phyloP scores from a whole-genome alignment of 345 rosid genomes.

The Eucalyptus shirleyi region DNA sequence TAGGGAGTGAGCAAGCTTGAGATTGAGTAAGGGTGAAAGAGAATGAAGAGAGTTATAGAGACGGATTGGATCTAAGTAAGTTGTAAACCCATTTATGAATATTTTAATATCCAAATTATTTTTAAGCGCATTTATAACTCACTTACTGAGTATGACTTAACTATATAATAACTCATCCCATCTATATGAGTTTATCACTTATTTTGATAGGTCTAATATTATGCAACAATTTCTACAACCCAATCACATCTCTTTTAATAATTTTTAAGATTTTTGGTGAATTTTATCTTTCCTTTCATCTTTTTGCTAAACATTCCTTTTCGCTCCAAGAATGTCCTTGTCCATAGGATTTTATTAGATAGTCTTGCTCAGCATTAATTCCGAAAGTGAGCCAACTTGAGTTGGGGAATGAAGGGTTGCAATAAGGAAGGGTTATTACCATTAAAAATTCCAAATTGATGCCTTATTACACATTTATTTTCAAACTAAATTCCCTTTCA shows the following conservation, averaged over 20 bases:
- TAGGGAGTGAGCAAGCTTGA: too few relatives aligned
- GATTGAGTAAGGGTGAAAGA: background rate
- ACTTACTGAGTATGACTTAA: too few relatives aligned
- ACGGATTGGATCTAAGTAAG: too few relatives aligned
- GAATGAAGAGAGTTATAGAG: too few relatives aligned
- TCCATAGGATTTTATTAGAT: background rate
- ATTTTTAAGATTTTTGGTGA: background rate
- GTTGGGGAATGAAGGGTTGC: background rate
- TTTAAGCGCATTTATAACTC: too few relatives aligned
- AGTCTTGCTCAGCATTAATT: background rate
- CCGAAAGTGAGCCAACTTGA: background rate
- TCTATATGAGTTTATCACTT: too few relatives aligned
- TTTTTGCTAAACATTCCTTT: background rate
- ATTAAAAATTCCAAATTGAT: background rate
- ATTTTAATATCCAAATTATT: too few relatives aligned
- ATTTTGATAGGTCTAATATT: too few relatives aligned
- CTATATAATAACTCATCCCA: too few relatives aligned
- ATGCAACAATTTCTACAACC: background rate
- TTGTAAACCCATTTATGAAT: background rate
- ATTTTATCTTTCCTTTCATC: background rate
- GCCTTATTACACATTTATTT: background rate
- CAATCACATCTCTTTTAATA: background rate
- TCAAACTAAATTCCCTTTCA: fast-evolving
- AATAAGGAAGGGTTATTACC: background rate
- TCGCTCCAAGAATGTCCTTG: background rate